Evolutionary conservation across 768 basidiomycete genomes (phyloP), one percentile per base, ranked within the genome.

Genomic region (Suillus subaureus): DNA sequence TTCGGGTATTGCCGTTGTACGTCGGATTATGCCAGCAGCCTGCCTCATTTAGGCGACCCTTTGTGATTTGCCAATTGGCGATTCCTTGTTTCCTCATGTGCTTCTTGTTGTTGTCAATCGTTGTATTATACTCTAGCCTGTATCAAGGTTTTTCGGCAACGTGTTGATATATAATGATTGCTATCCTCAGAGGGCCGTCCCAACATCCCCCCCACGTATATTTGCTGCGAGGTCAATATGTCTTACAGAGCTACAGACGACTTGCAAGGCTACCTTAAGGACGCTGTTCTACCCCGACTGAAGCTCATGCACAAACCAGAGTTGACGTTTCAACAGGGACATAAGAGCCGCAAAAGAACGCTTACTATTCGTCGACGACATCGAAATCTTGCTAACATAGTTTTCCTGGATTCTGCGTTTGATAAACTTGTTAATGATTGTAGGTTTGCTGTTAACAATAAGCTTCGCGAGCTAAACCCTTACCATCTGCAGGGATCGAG

Each of bases 291-390:
- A 54, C 77, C 77, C 21, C 72, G 72, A 23, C 57, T 79, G 42
- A 78, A 77, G 58, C 71, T 75, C 7, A 70, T 74, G 16, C 65
- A 61, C 0, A 70, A 71, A 5, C 66, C 68, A 18, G 61, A 69
- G 15, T 52, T 40, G 9, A 66, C 65, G 47, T 71, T 73, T 11
- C 78, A 70, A 16, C 62, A 64, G 0, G 75, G 75, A 13, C 71
- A 78, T 65, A 79, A 79, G 61, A 79, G 78, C 43, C 77, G 79
- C 62, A 72, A 71, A 66, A 78, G 69, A 62, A 75, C 73, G 16
- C 74, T 78, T 58, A 71, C 77, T n/a, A 70, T 74, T 64, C 74
- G 77, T n/a, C 75, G 72, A 62, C 70, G 68, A 63, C 70, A 71
- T 63, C 75, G 75, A 42, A 78, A 79, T 55, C 68, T 79, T 55